Percentiles rank a stretch among this genome's conserved stretches.
phyloP scores from a whole-genome alignment of 2,329 filamentous ascomycete genomes.

The Verticillium tricorpus region DNA sequence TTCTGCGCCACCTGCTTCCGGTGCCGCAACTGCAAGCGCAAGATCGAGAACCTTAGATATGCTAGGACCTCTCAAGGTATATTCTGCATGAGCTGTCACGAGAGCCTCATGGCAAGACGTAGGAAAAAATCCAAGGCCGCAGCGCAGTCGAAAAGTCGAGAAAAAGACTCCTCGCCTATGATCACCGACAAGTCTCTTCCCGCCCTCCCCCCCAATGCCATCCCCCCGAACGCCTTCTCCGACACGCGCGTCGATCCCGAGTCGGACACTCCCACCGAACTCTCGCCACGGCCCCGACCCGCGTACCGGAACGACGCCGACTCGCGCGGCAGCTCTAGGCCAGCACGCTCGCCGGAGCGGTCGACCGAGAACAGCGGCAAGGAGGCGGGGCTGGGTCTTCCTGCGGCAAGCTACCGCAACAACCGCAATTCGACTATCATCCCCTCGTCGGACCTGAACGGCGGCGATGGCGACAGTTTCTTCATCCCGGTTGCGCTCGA shows the following conservation, averaged over 20 bases:
- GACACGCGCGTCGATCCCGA: slow-evolving; percentile 50
- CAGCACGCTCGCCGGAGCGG: slow-evolving; percentile 52
- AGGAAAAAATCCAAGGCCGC: slow-evolving; percentile 78
- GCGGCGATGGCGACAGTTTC: slow-evolving; percentile 58
- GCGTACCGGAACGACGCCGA: slow-evolving; percentile 50
- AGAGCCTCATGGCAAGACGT: slow-evolving; percentile 88
- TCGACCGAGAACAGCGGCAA: slow-evolving; percentile 33
- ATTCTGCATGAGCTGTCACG: slow-evolving; percentile 98
- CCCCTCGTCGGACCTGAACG: slow-evolving; percentile 35
- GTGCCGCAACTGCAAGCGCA: slow-evolving; percentile 96
- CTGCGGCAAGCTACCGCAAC: slow-evolving; percentile 72
- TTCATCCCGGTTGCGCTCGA: slow-evolving; percentile 74
- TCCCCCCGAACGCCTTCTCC: slow-evolving; percentile 59
- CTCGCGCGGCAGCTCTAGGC: slow-evolving; percentile 49
- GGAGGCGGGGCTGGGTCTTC: slow-evolving; percentile 63
- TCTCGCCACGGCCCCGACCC: slow-evolving; percentile 58
- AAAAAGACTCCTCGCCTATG: slow-evolving; percentile 61
- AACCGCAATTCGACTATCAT: slow-evolving; percentile 70
- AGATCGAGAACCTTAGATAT: slow-evolving; percentile 97
- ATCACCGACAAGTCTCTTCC: slow-evolving; percentile 89
- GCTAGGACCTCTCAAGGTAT: slow-evolving; percentile 96
- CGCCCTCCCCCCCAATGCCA: slow-evolving; percentile 75
- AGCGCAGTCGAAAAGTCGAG: slow-evolving; percentile 54
- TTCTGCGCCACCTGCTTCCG: slow-evolving; percentile 97
- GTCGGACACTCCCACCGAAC: slow-evolving; percentile 65